Evolutionary conservation across 768 basidiomycete genomes (phyloP).

Genomic region (Suillus occidentalis): DNA sequence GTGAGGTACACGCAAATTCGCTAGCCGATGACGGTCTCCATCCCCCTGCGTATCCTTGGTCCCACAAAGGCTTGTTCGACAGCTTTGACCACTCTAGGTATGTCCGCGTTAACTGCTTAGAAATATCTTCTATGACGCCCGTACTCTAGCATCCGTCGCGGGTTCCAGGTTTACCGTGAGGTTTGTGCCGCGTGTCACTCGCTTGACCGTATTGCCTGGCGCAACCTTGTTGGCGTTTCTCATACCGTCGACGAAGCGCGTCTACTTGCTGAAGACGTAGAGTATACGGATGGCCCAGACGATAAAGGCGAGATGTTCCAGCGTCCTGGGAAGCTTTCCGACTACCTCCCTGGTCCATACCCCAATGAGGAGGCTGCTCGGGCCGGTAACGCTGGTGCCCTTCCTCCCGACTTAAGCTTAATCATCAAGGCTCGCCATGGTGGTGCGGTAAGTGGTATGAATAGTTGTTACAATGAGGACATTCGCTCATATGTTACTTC

Average conservation of each 20-base stretch:
- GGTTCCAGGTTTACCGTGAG: conserved; percentile 97
- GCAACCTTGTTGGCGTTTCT: conserved; percentile 97
- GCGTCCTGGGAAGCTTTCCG: conserved; percentile 96
- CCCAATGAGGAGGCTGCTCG: conserved; percentile 98
- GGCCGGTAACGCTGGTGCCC: conserved; percentile 89
- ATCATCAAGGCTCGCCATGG: conserved; percentile 99
- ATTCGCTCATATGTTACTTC: conserved; percentile 8
- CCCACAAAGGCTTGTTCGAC: conserved; percentile 84
- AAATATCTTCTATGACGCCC: conserved; percentile 10
- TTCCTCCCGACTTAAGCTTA: conserved; percentile 95
- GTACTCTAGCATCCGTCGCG: conserved; percentile 79
- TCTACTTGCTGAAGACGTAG: conserved; percentile 92
- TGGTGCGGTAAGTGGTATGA: conserved; percentile 68
- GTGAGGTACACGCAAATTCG: conserved; percentile 90
- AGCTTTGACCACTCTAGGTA: conserved; percentile 97
- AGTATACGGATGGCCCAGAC: conserved; percentile 96
- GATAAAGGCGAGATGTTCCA: conserved; percentile 98
- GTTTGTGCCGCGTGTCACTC: conserved; percentile 99
- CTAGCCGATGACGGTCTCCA: conserved; percentile 95
- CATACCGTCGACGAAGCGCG: conserved; percentile 91
- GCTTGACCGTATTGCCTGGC: conserved; percentile 98
- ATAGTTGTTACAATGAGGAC: background rate
- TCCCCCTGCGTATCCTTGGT: conserved; percentile 84
- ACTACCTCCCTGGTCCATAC: conserved; percentile 94
- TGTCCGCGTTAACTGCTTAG: conserved; percentile 28